Base-by-base conservation (phyloP, 805 yeast species). In the Cyberlindnera samutprakarnensis region DNA sequence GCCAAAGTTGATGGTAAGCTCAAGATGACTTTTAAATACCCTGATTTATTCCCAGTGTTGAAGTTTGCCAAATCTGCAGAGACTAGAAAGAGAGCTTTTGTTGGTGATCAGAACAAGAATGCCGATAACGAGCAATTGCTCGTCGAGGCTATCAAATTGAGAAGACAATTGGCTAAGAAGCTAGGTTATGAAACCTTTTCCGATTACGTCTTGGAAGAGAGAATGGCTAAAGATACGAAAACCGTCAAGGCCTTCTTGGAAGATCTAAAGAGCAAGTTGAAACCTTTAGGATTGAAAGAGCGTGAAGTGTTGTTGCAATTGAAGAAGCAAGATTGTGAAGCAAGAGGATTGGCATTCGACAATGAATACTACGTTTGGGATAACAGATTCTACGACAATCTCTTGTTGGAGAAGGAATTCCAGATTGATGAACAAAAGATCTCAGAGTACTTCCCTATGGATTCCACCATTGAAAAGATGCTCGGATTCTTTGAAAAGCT, bases 11-110 rank as follows among this genome's bases (percentile, higher is more conserved):
- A 61, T 14, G 65, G 58, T 13, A 54, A 53, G 39, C 62, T 54
- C 43, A 78, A 78, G 49, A 79, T 85, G 65, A 79, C 92, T 3
- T 82, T 72, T 62, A 83, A 85, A 54, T 81, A 80, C 47, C 92
- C 94, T 1, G 94, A 84, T 50, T 55, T 79, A 29, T 61, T 78
- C 39, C 94, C 94, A 2, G 79, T 80, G n/a, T 56, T 82, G 54
- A 80, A 81, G 52, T 75, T 75, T 53, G 88, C 94, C 26, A 63
- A 66, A 35, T 59, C 58, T 41, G 67, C 75, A 26, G 70, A 68
- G 14, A 81, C 92, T 3, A 72, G 95, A 59, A 75, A 72, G 48
- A 49, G 55, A 10, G 85, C 86, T 2, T 78, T 66, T 44, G 47
- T 70, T 27, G 86, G 78, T 18, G 79, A 78, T 53, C 85, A 78